Conservation (phyloP, 1,139 yeast species). For the Lodderomyces jiufengensis region DNA sequence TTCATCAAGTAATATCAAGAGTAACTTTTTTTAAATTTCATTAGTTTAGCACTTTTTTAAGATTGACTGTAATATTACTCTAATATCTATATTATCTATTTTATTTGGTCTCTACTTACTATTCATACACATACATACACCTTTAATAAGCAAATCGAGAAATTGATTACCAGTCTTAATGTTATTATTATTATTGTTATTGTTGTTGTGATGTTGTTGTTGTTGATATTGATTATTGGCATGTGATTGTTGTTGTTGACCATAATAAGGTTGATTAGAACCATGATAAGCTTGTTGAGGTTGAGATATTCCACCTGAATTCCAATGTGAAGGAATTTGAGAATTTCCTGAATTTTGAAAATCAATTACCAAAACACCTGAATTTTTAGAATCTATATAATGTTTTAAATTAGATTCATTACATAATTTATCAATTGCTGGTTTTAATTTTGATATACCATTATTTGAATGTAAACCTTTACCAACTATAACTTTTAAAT, state of each 20-base stretch:
- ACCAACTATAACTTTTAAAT: conserved; percentile 78
- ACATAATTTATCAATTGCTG: conserved; percentile 82
- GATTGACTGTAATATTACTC: too few relatives aligned
- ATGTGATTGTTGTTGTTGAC: conserved; percentile 24
- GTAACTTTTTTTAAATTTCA: too few relatives aligned
- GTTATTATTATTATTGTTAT: conserved; percentile 15
- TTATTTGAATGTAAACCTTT: conserved; percentile 82
- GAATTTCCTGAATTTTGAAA: conserved; percentile 40
- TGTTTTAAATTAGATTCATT: conserved; percentile 57
- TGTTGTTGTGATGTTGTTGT: conserved; percentile 17
- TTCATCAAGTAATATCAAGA: too few relatives aligned
- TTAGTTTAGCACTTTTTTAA: too few relatives aligned
- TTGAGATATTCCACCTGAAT: conserved; percentile 17
- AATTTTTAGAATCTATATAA: conserved; percentile 62
- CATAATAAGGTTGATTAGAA: conserved; percentile 26
- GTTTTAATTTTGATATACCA: conserved; percentile 84
- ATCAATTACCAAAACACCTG: conserved; percentile 78
- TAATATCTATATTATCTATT: too few relatives aligned
- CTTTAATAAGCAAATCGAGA: conserved; percentile 29
- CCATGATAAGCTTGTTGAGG: conserved; percentile 29
- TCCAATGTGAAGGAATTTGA: conserved; percentile 52
- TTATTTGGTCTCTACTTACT: conserved; percentile 5
- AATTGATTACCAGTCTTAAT: conserved; percentile 21
- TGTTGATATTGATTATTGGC: conserved; percentile 18
- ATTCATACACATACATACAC: conserved; percentile 32